phyloP scores from a whole-genome alignment of 306 rosid genomes.

The Trifolium repens region DNA sequence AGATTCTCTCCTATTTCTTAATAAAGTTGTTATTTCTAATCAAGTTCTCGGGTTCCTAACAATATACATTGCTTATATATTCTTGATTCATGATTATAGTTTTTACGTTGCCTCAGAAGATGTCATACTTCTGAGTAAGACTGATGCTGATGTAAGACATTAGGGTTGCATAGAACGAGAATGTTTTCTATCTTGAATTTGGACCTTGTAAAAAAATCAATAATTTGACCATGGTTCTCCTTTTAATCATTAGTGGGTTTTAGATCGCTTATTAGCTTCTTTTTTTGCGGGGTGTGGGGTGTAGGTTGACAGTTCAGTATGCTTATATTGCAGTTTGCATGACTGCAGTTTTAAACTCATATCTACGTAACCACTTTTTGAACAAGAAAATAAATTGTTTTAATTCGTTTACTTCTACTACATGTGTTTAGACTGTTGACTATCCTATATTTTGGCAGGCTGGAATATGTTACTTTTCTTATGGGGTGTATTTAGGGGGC shows the following conservation, averaged over 20 bases:
- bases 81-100: slow-evolving; percentile 30
- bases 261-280: slow-evolving; percentile 11
- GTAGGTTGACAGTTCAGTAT: slow-evolving; percentile 17
- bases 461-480: slow-evolving; percentile 94
- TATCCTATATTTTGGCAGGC: slow-evolving; percentile 58
- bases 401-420: slow-evolving; percentile 5
- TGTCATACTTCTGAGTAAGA: slow-evolving; percentile 30
- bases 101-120: slow-evolving; percentile 34
- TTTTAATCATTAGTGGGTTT: slow-evolving; percentile 12
- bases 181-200: slow-evolving; percentile 6
- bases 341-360: slow-evolving; percentile 8
- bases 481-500: slow-evolving; percentile 93
- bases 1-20: too few species aligned
- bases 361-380: slow-evolving; percentile 1
- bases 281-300: not conserved
- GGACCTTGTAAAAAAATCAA: slow-evolving; percentile 3
- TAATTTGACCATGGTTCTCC: slow-evolving; percentile 20
- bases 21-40: too few species aligned
- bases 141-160: slow-evolving; percentile 20
- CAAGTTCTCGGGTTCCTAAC: too few species aligned
- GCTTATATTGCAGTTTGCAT: slow-evolving; percentile 3
- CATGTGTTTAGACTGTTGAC: slow-evolving; percentile 25
- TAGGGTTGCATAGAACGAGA: slow-evolving; percentile 26
- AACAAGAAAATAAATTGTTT: slow-evolving; percentile 9
- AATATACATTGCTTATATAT: not conserved